Evolutionary conservation across 306 rosid genomes (phyloP).

Genomic region (Gleditsia sinensis): DNA sequence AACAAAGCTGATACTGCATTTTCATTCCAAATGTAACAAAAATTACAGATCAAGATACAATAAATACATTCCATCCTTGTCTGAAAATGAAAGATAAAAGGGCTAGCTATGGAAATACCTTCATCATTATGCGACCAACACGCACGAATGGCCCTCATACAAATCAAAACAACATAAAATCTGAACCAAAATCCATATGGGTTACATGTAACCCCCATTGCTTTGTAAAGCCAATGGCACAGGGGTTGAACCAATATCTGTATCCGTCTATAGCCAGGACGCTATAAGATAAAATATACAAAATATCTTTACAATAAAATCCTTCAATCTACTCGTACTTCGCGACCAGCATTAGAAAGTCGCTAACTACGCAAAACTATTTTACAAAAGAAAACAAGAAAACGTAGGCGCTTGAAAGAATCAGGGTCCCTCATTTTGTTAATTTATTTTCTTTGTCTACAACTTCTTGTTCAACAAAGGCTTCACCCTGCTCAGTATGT

Average conservation of each 20-base stretch:
- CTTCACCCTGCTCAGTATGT: slow-evolving; percentile 43
- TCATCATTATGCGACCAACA: slow-evolving; percentile 75
- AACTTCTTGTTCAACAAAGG: slow-evolving; percentile 42
- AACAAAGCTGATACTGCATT: slow-evolving; percentile 66
- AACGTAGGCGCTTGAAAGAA: slow-evolving; percentile 36
- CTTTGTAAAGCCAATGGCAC: slow-evolving; percentile 58
- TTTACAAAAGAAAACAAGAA: slow-evolving; percentile 39
- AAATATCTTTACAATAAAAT: slow-evolving; percentile 45
- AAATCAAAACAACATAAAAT: slow-evolving; percentile 54
- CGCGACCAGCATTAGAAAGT: slow-evolving; percentile 27
- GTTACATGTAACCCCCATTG: slow-evolving; percentile 75
- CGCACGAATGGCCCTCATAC: slow-evolving; percentile 39
- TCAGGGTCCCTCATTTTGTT: slow-evolving; percentile 72
- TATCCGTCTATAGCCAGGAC: slow-evolving; percentile 50
- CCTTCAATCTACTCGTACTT: slow-evolving; percentile 40
- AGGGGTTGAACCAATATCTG: slow-evolving; percentile 35
- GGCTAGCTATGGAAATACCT: slow-evolving; percentile 47
- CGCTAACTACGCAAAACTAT: slow-evolving; percentile 51
- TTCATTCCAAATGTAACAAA: slow-evolving; percentile 28
- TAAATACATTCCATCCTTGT: background rate
- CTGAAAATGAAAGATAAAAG: background rate
- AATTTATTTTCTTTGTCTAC: slow-evolving; percentile 41
- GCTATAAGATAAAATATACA: slow-evolving; percentile 43
- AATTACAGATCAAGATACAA: background rate
- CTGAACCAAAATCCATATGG: slow-evolving; percentile 57